Conservation (phyloP, 2,329 filamentous ascomycete species). For the Neoascochyta sp. region DNA sequence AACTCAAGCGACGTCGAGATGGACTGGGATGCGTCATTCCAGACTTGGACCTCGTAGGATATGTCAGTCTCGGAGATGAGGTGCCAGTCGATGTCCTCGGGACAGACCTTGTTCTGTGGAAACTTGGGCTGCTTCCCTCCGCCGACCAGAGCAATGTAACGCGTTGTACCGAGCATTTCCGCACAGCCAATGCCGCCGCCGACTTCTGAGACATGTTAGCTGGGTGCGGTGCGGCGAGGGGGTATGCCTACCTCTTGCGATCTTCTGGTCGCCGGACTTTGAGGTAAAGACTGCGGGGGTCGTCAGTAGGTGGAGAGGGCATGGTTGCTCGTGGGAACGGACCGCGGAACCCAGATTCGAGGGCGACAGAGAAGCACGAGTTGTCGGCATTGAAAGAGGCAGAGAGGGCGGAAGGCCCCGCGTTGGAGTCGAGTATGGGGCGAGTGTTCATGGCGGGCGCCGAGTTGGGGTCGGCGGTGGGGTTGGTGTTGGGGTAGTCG, state of each 20-base stretch:
- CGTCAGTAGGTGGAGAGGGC: conserved; percentile 10
- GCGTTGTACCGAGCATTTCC: conserved; percentile 81
- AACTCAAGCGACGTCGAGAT: conserved; percentile 74
- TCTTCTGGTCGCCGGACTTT: conserved; percentile 26
- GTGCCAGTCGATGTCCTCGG: conserved; percentile 25
- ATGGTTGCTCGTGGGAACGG: conserved; percentile 37
- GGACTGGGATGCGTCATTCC: conserved; percentile 80
- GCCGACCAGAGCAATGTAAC: conserved; percentile 85
- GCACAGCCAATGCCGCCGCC: conserved; percentile 72
- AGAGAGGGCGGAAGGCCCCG: conserved; percentile 72
- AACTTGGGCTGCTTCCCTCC: conserved; percentile 83
- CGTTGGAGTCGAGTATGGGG: conserved; percentile 74
- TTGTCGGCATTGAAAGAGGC: conserved; percentile 81
- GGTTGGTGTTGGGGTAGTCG: conserved; percentile 9
- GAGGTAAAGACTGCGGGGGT: conserved; percentile 29
- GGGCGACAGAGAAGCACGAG: conserved; percentile 80
- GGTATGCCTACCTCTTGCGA: conserved; percentile 34
- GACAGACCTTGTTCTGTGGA: conserved; percentile 72
- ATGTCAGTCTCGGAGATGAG: conserved; percentile 26
- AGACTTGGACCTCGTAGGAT: conserved; percentile 66
- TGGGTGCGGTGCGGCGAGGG: too few species aligned
- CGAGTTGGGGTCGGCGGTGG: neutral
- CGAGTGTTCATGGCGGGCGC: conserved; percentile 97
- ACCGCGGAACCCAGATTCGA: conserved; percentile 84
- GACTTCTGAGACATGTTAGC: conserved; percentile 27